Conservation (phyloP, 2,329 filamentous ascomycete species). For the Hypomyces perniciosus region DNA sequence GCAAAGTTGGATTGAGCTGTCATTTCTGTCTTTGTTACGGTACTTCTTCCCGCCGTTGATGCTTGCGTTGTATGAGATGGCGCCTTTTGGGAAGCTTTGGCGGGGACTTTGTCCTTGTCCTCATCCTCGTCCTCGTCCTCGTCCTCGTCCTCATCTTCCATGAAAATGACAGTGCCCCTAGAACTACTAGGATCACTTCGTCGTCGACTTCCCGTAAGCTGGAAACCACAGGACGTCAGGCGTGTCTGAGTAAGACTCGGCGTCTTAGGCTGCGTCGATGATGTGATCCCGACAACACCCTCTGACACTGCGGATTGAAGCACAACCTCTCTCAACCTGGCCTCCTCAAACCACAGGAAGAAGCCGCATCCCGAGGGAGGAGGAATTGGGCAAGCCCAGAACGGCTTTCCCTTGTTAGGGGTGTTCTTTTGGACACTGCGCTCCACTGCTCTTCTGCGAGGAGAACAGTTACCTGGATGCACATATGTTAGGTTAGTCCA, state of each 20-base stretch:
- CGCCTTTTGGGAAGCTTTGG: too few species aligned
- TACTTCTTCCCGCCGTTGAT: background rate
- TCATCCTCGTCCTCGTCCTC: background rate
- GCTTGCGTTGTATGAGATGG: too few species aligned
- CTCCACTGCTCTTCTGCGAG: constrained; percentile 30
- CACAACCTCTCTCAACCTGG: constrained; percentile 25
- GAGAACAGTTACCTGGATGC: constrained; percentile 36
- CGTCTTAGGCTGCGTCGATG: constrained; percentile 19
- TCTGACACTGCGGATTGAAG: constrained; percentile 10
- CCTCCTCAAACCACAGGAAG: constrained; percentile 40
- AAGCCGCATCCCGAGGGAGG: constrained; percentile 32
- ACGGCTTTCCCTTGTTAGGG: constrained; percentile 35
- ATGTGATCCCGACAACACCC: background rate
- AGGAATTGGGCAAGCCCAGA: constrained; percentile 35
- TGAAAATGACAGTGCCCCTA: background rate
- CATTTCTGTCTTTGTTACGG: background rate
- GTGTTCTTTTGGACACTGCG: constrained; percentile 33
- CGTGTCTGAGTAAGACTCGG: constrained; percentile 25
- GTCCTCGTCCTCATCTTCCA: background rate
- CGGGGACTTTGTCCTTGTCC: background rate
- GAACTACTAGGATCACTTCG: constrained; percentile 8
- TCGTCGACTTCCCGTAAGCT: constrained; percentile 18
- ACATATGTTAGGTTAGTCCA: constrained; percentile 3
- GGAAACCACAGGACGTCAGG: constrained; percentile 26
- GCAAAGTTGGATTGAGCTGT: background rate